A percentile compares a stretch with the other conserved stretches of the same genome.
Conservation (phyloP, 2,329 filamentous ascomycete species). For the Fusarium austroafricanum region DNA sequence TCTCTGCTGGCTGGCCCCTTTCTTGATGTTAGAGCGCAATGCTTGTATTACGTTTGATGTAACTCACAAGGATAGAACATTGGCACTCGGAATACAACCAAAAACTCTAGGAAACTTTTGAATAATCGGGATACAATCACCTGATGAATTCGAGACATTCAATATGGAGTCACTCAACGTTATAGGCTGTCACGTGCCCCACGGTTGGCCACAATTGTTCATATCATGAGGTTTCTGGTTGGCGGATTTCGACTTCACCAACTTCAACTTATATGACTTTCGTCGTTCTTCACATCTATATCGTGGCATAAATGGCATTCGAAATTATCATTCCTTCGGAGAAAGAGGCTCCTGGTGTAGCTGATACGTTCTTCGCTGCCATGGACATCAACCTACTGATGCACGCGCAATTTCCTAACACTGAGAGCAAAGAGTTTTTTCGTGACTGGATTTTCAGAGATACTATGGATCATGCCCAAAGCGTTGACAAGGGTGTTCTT, state of each 20-base stretch:
- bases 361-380: conserved; percentile 52
- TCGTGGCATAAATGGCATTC: conserved; percentile 39
- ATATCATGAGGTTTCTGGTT: conserved; percentile 30
- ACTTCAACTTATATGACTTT: conserved; percentile 4
- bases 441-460: conserved; percentile 48
- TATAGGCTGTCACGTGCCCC: conserved; percentile 25
- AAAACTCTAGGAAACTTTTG: neutral
- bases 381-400: conserved; percentile 55
- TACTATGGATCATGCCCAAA: conserved; percentile 46
- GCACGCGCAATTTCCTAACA: conserved; percentile 55
- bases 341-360: conserved; percentile 41
- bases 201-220: conserved; percentile 14
- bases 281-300: neutral
- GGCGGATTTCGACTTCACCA: conserved; percentile 20
- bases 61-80: neutral
- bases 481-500: conserved; percentile 47
- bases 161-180: neutral
- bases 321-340: conserved; percentile 43
- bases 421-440: conserved; percentile 47
- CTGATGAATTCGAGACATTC: neutral
- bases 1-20: neutral
- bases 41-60: neutral
- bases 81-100: neutral
- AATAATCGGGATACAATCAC: neutral
- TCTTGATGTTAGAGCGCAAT: neutral